Evolutionary conservation across 345 rosid genomes (phyloP).

Genomic region (Geranium rotundifolium): DNA sequence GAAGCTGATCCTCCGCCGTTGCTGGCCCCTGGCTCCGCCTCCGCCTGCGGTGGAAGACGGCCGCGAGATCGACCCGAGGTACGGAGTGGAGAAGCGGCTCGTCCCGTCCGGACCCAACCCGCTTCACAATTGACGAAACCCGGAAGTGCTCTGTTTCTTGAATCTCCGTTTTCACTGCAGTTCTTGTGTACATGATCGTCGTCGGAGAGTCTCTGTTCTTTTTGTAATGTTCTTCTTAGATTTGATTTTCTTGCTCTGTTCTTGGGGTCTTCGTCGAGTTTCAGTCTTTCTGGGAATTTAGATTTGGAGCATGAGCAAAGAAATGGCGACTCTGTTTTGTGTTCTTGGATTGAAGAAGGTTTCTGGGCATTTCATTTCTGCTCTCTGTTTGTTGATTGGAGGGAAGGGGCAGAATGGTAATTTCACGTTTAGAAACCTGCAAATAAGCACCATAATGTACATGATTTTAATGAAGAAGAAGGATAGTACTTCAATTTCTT

Average conservation of each 20-base stretch:
- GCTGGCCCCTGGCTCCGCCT: background rate
- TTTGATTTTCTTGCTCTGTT: background rate
- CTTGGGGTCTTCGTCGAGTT: background rate
- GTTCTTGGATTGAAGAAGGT: background rate
- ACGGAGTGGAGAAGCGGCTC: slow-evolving; percentile 50
- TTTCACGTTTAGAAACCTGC: background rate
- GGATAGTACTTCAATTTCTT: background rate
- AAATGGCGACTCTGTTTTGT: slow-evolving; percentile 19
- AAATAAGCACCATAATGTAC: background rate
- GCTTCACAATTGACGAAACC: slow-evolving; percentile 41
- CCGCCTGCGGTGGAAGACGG: slow-evolving; percentile 2
- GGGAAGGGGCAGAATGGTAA: background rate
- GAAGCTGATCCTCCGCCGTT: slow-evolving; percentile 15
- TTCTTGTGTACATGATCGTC: background rate
- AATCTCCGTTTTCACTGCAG: background rate
- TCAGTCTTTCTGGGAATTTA: background rate
- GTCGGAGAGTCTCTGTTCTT: slow-evolving; percentile 2
- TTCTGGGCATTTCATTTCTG: too few relatives aligned
- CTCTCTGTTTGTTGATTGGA: too few relatives aligned
- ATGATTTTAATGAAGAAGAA: background rate
- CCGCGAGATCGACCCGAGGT: slow-evolving; percentile 41
- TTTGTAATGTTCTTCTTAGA: background rate
- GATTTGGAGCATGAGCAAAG: slow-evolving; percentile 17
- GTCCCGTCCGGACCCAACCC: slow-evolving; percentile 72
- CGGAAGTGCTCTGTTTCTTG: background rate